Base-by-base conservation (phyloP, 352 stramenopile genomes). In the Phytopythium mirpurense region DNA sequence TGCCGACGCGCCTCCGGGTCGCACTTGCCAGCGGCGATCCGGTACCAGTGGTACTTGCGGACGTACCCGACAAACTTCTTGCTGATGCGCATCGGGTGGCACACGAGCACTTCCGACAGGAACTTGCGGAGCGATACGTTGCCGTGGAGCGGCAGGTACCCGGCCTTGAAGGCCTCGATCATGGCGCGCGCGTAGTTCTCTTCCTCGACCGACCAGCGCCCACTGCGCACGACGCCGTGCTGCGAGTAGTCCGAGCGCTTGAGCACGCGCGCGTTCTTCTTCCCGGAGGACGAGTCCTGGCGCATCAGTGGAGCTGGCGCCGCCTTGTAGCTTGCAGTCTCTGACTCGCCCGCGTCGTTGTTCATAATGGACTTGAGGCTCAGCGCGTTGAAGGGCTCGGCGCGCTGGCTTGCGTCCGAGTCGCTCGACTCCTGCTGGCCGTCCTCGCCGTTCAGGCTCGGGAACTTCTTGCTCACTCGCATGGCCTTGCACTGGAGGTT, bases 31-130 rank as follows among this genome's bases (percentile, higher is more conserved):
- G 76, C 73, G 9, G 78, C 73, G 55, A 87, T 87, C 50, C 74
- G 78, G 60, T 90, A 90, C 80, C 80, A 90, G 54, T 90, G 80
- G 68, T 90, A 90, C 67, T 90, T 96, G 61, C 78, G 87, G 31
- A 92, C 82, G 47, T 90, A 89, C 29, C 86, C 86, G 19, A 91
- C 82, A 60, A 95, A 96, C 67, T 96, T 96, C 63, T 96, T 96
- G 57, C 84, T 95, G 60, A 96, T 91, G 50, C 86, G 79, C 86
- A 96, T 96, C 36, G 86, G 85, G 59, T 93, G 80, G 63, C 87
- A 96, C 52, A 92, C 74, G 12, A 96, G 71, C 57, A 90, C 83
- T 50, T 91, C 84, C 4, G 83, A 91, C 6, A 96, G 66, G 55
- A 93, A 96, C 59, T 88, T 90, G 50, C 87, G 82, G 32, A 96